Conservation (phyloP, 2,329 filamentous ascomycete species). For the Pseudopyricularia cyperi region DNA sequence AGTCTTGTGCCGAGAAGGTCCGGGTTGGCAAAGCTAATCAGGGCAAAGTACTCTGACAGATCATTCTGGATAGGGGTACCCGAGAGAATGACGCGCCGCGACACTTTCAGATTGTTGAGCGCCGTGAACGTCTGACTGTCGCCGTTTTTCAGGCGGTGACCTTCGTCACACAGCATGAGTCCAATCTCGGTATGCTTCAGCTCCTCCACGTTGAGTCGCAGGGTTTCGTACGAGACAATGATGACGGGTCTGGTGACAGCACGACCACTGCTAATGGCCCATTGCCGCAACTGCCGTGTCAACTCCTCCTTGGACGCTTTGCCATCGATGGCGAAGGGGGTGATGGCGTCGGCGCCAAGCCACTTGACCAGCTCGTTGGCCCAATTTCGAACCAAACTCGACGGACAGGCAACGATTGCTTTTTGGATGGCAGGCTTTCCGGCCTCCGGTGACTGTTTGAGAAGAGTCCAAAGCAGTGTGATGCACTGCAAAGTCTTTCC, state of each 20-base stretch:
- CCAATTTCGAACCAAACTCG: conserved; percentile 95
- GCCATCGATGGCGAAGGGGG: conserved; percentile 89
- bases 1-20: conserved; percentile 75
- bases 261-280: conserved; percentile 85
- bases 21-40: conserved; percentile 94
- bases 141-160: conserved; percentile 90
- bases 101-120: conserved; percentile 80
- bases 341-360: conserved; percentile 84
- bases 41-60: conserved; percentile 90
- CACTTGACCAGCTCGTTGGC: conserved; percentile 95
- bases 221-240: conserved; percentile 94
- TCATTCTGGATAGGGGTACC: conserved; percentile 98
- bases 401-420: conserved; percentile 91
- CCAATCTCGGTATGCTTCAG: conserved; percentile 85
- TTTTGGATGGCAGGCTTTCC: conserved; percentile 91
- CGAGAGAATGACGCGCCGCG: conserved; percentile 82
- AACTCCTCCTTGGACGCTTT: conserved; percentile 93
- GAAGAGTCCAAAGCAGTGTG: conserved; percentile 84
- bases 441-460: conserved; percentile 93
- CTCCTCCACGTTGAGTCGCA: conserved; percentile 82
- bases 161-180: conserved; percentile 88
- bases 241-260: conserved; percentile 83
- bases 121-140: conserved; percentile 93
- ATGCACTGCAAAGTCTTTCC: conserved; percentile 98
- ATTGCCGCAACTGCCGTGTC: conserved; percentile 79